These are phyloP conservation scores for Clavispora asparagi DNA, from an alignment of 805 yeast species.

Conservation along the genomic window DNA sequence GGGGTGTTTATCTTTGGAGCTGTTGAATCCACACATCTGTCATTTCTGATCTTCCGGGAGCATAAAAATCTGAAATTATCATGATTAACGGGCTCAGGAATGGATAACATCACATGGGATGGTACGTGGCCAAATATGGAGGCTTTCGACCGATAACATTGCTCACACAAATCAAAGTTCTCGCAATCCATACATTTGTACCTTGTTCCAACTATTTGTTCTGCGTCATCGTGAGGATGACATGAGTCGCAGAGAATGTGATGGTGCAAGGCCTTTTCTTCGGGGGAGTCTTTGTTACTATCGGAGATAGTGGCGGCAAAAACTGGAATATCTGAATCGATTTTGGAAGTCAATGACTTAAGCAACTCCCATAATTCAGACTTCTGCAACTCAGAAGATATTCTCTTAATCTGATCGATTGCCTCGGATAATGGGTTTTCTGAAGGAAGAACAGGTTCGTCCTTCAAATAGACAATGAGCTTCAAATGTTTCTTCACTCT, in stretches of 20 bases:
- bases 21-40: not conserved
- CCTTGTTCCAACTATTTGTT: constrained; percentile 7
- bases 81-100: not conserved
- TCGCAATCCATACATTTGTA: constrained; percentile 13
- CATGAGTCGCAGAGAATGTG: constrained; percentile 34
- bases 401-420: constrained; percentile 7
- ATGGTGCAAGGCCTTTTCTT: constrained; percentile 14
- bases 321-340: not conserved
- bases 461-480: constrained; percentile 14
- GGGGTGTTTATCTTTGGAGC: not conserved
- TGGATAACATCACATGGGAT: constrained; percentile 13
- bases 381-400: constrained; percentile 10
- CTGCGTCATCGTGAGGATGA: constrained; percentile 14
- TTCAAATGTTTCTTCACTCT: constrained; percentile 42
- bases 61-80: not conserved
- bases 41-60: not conserved
- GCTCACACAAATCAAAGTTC: constrained; percentile 13
- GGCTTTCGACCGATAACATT: constrained; percentile 3
- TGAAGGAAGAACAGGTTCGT: not conserved
- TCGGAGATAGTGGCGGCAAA: not conserved
- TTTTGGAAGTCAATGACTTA: constrained; percentile 5
- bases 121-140: constrained; percentile 3
- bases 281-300: not conserved
- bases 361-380: constrained; percentile 10
- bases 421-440: constrained; percentile 13